These are phyloP conservation scores for Ceratobasidium papillatum DNA, from an alignment of 1,284 basidiomycete genomes.

Conservation along the genomic window DNA sequence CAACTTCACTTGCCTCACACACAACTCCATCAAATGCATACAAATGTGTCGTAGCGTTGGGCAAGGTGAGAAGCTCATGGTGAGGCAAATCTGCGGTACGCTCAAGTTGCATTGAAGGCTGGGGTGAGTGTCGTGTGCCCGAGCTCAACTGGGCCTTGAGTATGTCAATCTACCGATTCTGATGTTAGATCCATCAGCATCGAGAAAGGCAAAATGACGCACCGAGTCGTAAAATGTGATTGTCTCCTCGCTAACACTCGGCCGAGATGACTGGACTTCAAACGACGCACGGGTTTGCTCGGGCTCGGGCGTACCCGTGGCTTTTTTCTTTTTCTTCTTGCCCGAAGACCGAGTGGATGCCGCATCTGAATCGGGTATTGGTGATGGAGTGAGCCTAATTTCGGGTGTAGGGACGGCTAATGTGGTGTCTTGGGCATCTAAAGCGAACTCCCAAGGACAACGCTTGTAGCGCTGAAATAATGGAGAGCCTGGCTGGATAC, in stretches of 20 bases:
- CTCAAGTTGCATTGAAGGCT: slow-evolving; percentile 86
- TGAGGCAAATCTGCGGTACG: slow-evolving; percentile 68
- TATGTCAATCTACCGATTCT: slow-evolving; percentile 71
- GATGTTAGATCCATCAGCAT: slow-evolving; percentile 51
- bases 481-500: slow-evolving; percentile 78
- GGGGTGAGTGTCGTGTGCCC: slow-evolving; percentile 72
- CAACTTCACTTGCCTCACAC: slow-evolving; percentile 79
- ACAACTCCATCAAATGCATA: slow-evolving; percentile 82
- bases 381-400: slow-evolving; percentile 25
- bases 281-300: slow-evolving; percentile 9
- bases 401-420: slow-evolving; percentile 26
- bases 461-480: slow-evolving; percentile 88
- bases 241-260: slow-evolving; percentile 19
- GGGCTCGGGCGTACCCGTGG: not conserved
- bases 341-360: not conserved
- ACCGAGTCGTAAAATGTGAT: slow-evolving; percentile 14
- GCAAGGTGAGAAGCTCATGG: slow-evolving; percentile 71
- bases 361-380: not conserved
- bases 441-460: slow-evolving; percentile 86
- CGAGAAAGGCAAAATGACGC: not conserved
- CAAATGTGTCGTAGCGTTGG: slow-evolving; percentile 76
- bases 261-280: slow-evolving; percentile 3
- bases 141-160: slow-evolving; percentile 52
- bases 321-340: slow-evolving; percentile 30
- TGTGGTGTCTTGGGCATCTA: slow-evolving; percentile 75